These are phyloP conservation scores for Trametes sanguinea DNA, from an alignment of 768 basidiomycete genomes.

Conservation along the genomic window DNA sequence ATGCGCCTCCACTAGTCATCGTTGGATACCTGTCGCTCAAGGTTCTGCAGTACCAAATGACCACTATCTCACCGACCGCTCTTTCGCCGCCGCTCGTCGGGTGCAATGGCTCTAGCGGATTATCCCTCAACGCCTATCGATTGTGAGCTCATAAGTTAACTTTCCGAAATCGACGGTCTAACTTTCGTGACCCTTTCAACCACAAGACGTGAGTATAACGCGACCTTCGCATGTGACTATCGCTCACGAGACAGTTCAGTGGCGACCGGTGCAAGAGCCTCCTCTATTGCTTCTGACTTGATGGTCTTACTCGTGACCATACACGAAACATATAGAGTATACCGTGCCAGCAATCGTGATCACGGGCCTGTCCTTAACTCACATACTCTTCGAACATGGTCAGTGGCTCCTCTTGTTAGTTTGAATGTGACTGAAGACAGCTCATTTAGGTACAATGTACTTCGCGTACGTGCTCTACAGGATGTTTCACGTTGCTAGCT, in stretches of 20 bases:
- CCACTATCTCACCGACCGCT: not conserved
- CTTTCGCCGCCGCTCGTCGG: not conserved
- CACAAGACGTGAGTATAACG: no score
- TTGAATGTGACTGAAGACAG: not conserved
- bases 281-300: not conserved
- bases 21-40: not conserved
- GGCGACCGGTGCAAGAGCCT: conserved; percentile 5
- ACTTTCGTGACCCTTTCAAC: not conserved
- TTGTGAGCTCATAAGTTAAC: not conserved
- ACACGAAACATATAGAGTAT: not conserved
- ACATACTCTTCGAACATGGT: conserved; percentile 2
- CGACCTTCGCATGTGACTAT: no score
- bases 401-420: not conserved
- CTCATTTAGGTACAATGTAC: not conserved
- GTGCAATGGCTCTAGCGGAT: not conserved
- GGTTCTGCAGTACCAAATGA: not conserved
- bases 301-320: not conserved
- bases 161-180: not conserved
- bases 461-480: not conserved
- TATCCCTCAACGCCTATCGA: not conserved
- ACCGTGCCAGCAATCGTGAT: not conserved
- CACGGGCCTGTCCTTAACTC: not conserved
- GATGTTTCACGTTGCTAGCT: no score
- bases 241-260: not conserved
- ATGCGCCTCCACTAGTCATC: no score